Evolutionary conservation across 116 monocot genomes (phyloP).

Genomic region (Thalassia testudinum): DNA sequence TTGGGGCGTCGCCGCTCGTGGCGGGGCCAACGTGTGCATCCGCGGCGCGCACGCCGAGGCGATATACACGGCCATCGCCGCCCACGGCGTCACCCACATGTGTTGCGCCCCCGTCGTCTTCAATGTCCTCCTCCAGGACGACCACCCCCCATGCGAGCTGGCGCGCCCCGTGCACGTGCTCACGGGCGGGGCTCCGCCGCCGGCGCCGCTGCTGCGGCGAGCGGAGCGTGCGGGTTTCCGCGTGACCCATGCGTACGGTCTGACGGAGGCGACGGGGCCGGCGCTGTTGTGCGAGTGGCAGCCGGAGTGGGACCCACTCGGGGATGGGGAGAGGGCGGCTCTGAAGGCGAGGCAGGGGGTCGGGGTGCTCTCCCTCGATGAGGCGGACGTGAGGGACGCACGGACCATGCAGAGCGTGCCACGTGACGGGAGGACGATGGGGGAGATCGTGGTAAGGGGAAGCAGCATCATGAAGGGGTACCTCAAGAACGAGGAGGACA

Average conservation of each 20-base stretch:
- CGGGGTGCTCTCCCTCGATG: conserved; percentile 4
- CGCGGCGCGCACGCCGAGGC: conserved; percentile 24
- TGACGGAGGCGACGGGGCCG: conserved; percentile 8
- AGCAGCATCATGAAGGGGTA: conserved; percentile 13
- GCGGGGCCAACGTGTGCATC: conserved; percentile 58
- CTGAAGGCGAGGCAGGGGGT: conserved; percentile 11
- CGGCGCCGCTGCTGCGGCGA: conserved; percentile 1
- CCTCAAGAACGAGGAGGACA: conserved; percentile 10
- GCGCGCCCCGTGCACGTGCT: background rate
- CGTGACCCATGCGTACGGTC: conserved; percentile 7
- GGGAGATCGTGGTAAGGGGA: conserved; percentile 9
- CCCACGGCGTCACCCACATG: conserved; percentile 47
- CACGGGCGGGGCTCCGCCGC: conserved; percentile 9
- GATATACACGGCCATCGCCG: conserved; percentile 30
- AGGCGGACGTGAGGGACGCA: conserved; percentile 6
- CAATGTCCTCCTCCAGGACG: conserved; percentile 9
- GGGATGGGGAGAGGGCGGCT: background rate
- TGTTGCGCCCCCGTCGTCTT: conserved; percentile 14
- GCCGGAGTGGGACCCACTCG: conserved; percentile 1
- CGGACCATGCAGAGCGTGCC: conserved; percentile 5
- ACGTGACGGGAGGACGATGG: conserved; percentile 6
- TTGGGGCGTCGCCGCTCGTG: conserved; percentile 63
- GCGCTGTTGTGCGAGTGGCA: conserved; percentile 11
- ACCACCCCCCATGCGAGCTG: background rate
- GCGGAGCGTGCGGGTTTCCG: conserved; percentile 1